These are phyloP conservation scores for Blastobotrys indianensis DNA, from an alignment of 1,139 yeast genomes.

Conservation along the genomic window DNA sequence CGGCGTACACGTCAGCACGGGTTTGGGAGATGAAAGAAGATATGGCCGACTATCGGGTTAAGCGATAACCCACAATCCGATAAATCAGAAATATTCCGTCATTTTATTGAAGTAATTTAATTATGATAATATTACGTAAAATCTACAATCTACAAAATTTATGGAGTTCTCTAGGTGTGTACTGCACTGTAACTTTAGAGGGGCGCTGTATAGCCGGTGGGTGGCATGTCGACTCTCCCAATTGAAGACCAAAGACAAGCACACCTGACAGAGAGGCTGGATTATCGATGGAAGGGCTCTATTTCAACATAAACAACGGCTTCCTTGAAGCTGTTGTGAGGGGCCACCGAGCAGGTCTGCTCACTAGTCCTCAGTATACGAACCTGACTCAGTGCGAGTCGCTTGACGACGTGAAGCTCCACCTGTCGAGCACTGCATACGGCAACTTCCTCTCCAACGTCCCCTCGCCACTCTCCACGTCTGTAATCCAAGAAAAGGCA, in stretches of 20 bases:
- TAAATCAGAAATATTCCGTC: too few species aligned
- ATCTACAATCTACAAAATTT: too few species aligned
- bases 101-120: too few species aligned
- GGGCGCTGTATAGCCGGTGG: too few species aligned
- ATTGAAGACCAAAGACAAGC: not conserved
- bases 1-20: too few species aligned
- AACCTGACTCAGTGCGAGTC: conserved; percentile 95
- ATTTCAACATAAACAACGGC: conserved; percentile 82
- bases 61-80: not conserved
- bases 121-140: too few species aligned
- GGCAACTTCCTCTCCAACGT: conserved; percentile 84
- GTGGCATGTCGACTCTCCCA: conserved; percentile 1
- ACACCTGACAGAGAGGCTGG: conserved; percentile 1
- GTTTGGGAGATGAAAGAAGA: too few species aligned
- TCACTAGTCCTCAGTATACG: conserved; percentile 72
- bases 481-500: conserved; percentile 74
- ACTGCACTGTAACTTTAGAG: too few species aligned
- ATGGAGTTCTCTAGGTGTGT: too few species aligned
- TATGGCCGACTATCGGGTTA: not conserved
- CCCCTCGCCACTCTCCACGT: conserved; percentile 75
- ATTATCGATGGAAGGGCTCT: conserved; percentile 69
- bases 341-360: conserved; percentile 83
- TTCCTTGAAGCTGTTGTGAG: conserved; percentile 91
- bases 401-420: conserved; percentile 87
- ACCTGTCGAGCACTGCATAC: conserved; percentile 91